Evolutionary conservation across 2,329 filamentous ascomycete genomes (phyloP).

Genomic region (Sporothrix luriei): DNA sequence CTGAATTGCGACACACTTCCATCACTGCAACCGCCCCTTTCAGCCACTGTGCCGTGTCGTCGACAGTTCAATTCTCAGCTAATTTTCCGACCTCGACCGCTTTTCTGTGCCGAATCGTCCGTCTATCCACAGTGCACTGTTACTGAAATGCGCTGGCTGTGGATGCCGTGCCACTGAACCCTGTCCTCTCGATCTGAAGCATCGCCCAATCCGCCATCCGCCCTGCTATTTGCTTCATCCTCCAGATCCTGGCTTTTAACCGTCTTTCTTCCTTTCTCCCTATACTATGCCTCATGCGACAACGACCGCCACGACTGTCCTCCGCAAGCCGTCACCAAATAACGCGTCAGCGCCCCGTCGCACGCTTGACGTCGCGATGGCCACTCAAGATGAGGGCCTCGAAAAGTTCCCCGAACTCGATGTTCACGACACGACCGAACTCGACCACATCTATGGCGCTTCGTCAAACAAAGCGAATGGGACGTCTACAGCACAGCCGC

Average conservation of each 20-base stretch:
- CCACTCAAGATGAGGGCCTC: slow-evolving; percentile 43
- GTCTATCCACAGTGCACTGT: background rate
- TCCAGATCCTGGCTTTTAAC: background rate
- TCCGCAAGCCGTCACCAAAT: slow-evolving; percentile 27
- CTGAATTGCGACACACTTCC: slow-evolving; percentile 1
- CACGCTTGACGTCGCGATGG: slow-evolving; percentile 30
- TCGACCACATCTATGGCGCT: slow-evolving; percentile 37
- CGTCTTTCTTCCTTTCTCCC: background rate
- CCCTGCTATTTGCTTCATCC: background rate
- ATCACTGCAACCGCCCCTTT: slow-evolving; percentile 23
- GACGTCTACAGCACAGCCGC: slow-evolving; percentile 38
- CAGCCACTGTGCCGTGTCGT: slow-evolving; percentile 21
- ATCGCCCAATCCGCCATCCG: slow-evolving; percentile 7
- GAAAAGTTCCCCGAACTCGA: slow-evolving; percentile 64
- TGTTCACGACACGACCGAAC: slow-evolving; percentile 35
- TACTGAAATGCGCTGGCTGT: slow-evolving; percentile 29
- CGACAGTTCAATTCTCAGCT: background rate
- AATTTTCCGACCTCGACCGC: slow-evolving; percentile 9
- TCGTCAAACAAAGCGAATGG: slow-evolving; percentile 40
- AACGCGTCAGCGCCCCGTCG: slow-evolving; percentile 17
- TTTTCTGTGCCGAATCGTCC: background rate
- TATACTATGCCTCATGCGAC: slow-evolving; percentile 35
- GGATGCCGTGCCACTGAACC: slow-evolving; percentile 29
- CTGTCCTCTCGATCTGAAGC: slow-evolving; percentile 30
- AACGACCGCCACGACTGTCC: slow-evolving; percentile 19